Evolutionary conservation across 1,284 basidiomycete genomes (phyloP).

Genomic region (Pyrrhoderma lamaoense): DNA sequence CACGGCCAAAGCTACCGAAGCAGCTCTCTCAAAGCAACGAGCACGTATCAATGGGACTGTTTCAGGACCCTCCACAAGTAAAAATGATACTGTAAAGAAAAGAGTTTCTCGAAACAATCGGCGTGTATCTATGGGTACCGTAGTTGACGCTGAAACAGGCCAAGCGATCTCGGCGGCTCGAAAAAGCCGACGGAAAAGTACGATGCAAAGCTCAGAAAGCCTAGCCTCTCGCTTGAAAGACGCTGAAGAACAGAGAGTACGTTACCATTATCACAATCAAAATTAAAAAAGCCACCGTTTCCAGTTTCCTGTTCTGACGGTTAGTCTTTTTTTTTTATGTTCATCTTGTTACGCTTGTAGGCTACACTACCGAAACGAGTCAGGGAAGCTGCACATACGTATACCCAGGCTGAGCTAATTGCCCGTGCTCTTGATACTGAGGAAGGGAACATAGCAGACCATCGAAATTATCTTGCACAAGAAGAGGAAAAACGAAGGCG

Average conservation of each 20-base stretch:
- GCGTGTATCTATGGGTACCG: slow-evolving; percentile 47
- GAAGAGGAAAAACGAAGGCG: slow-evolving; percentile 78
- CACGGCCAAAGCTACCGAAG: slow-evolving; percentile 53
- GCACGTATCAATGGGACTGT: slow-evolving; percentile 19
- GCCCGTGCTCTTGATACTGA: slow-evolving; percentile 78
- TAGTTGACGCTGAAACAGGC: slow-evolving; percentile 51
- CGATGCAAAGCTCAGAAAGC: slow-evolving; percentile 55
- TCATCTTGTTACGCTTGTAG: slow-evolving; percentile 35
- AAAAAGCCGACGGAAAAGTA: slow-evolving; percentile 58
- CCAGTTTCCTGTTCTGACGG: slow-evolving; percentile 2
- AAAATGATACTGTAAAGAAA: slow-evolving; percentile 24
- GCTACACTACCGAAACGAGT: slow-evolving; percentile 47
- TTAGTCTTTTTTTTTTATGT: background rate
- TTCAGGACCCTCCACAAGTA: slow-evolving; percentile 39
- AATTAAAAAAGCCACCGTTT: too few species aligned
- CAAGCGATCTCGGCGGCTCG: slow-evolving; percentile 37
- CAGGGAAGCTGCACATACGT: slow-evolving; percentile 41
- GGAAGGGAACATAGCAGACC: slow-evolving; percentile 75
- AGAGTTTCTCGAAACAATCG: slow-evolving; percentile 35
- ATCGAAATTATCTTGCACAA: slow-evolving; percentile 65
- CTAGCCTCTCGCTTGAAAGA: slow-evolving; percentile 49
- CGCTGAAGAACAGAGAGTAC: slow-evolving; percentile 55
- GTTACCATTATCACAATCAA: too few species aligned
- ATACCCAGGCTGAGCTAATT: slow-evolving; percentile 77
- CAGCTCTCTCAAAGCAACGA: too few species aligned